phyloP scores from a whole-genome alignment of 2,329 filamentous ascomycete genomes.

The Keithomyces neogunnii region DNA sequence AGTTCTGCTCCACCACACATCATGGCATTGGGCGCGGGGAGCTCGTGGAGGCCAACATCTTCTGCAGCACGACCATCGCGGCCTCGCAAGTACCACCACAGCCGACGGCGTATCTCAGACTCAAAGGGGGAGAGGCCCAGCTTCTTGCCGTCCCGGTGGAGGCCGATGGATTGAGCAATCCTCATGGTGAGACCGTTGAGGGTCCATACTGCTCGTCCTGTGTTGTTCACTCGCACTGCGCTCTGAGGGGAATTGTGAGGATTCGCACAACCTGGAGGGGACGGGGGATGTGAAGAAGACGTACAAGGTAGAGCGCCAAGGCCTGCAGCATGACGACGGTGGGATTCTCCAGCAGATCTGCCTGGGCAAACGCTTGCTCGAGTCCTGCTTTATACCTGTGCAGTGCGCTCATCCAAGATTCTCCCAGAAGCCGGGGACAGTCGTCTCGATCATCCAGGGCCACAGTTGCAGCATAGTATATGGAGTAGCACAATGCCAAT shows the following conservation, averaged over 20 bases:
- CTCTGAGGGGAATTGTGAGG: not conserved
- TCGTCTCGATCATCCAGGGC: slow-evolving; percentile 32
- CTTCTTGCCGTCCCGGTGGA: slow-evolving; percentile 41
- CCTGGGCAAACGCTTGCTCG: slow-evolving; percentile 29
- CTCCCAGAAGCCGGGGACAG: slow-evolving; percentile 11
- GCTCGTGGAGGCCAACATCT: slow-evolving; percentile 38
- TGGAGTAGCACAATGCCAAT: slow-evolving; percentile 33
- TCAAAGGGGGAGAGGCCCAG: slow-evolving; percentile 44
- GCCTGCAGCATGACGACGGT: slow-evolving; percentile 27
- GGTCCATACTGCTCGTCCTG: slow-evolving; percentile 27
- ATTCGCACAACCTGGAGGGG: not conserved
- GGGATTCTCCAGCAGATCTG: slow-evolving; percentile 31
- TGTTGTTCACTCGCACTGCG: slow-evolving; percentile 22
- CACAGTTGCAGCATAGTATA: slow-evolving; percentile 40
- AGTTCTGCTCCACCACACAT: slow-evolving; percentile 33
- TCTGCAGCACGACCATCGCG: slow-evolving; percentile 44
- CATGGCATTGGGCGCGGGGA: slow-evolving; percentile 3
- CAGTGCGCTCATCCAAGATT: slow-evolving; percentile 16
- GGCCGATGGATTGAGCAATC: slow-evolving; percentile 40
- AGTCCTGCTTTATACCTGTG: slow-evolving; percentile 22
- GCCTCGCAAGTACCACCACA: slow-evolving; percentile 46
- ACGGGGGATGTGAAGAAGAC: not conserved
- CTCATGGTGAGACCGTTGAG: slow-evolving; percentile 36
- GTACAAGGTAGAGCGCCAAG: slow-evolving; percentile 28
- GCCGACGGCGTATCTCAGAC: slow-evolving; percentile 43